Evolutionary conservation across 2,329 filamentous ascomycete genomes (phyloP), one percentile per base, ranked within the genome.

Genomic region (Macroventuria anomochaeta): DNA sequence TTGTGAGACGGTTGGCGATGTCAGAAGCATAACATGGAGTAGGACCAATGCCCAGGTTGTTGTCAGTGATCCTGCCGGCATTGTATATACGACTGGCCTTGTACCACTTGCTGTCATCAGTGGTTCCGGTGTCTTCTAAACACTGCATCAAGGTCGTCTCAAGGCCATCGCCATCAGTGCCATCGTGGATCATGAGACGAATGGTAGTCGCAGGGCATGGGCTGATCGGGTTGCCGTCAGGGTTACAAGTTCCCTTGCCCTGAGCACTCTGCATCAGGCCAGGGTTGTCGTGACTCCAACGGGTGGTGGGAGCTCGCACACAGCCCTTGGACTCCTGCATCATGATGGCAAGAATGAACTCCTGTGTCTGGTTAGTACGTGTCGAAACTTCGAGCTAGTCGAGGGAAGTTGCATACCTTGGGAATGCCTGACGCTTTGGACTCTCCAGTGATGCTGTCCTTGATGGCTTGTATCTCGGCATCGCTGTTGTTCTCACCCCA

Each of bases 1-100:
- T 78, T 76, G 13, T 67, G 34, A 81, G 67, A 37, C 79, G 71
- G 62, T 81, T 82, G 40, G 82, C 81, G 57, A 83, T 71, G 57
- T 84, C 81, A 15, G 71, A 76, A 7, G 76, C 72, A 63, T 84
- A 84, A 71, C 80, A 83, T 56, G 76, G 74, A 15, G 80, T 81
- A 29, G 65, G 62, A 37, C 77, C 77, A 47, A 73, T 69, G 33
- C 76, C 71, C 6, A 78, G 64, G 57, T 79, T 73, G 31, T 66
- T 69, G 39, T 59, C 70, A 8, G 56, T 55, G 32, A 67, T 61
- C 18, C 65, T 69, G 13, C 80, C 80, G n/a, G 77, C 78, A 64
- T 83, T 83, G 71, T 82, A 83, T 29, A 77, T 75, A 28, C 80
- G 71, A n/a, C 79, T 77, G 0, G 77, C 79, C 41, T 70, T 74